A percentile compares a stretch with the other conserved stretches of the same genome.
Evolutionary conservation across 495 filamentous ascomycete species (phyloP).

Genomic region (Penicillium flavigenum): DNA sequence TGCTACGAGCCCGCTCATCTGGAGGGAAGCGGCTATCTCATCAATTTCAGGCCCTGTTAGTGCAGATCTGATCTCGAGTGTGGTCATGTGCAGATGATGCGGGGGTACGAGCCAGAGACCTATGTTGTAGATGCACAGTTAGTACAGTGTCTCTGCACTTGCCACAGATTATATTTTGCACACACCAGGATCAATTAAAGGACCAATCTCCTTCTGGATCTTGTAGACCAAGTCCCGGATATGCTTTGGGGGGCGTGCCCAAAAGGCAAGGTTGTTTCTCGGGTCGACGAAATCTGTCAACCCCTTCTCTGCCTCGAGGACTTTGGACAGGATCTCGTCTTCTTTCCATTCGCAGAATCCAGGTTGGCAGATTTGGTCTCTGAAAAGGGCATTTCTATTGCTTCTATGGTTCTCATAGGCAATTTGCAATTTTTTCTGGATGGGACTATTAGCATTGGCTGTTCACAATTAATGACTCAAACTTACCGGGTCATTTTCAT

Average conservation of each 20-base stretch:
- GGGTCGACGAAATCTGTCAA: slow-evolving; percentile 61
- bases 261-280: slow-evolving; percentile 80
- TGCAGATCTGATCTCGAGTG: slow-evolving; percentile 76
- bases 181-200: slow-evolving; percentile 64
- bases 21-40: slow-evolving; percentile 54
- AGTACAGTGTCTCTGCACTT: not conserved
- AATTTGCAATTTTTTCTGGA: slow-evolving; percentile 65
- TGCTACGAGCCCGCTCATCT: slow-evolving; percentile 40
- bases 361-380: slow-evolving; percentile 60
- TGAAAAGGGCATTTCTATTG: slow-evolving; percentile 70
- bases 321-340: slow-evolving; percentile 70
- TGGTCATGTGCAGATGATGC: slow-evolving; percentile 78
- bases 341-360: slow-evolving; percentile 70
- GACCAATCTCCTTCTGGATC: slow-evolving; percentile 64
- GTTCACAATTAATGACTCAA: not conserved
- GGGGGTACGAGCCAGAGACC: slow-evolving; percentile 83
- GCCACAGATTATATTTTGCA: not conserved
- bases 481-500: slow-evolving; percentile 57
- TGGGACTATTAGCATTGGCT: slow-evolving; percentile 2
- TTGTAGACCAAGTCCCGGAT: slow-evolving; percentile 61
- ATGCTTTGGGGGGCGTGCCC: slow-evolving; percentile 75
- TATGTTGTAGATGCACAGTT: slow-evolving; percentile 29
- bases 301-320: slow-evolving; percentile 41
- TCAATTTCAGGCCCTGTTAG: slow-evolving; percentile 61
- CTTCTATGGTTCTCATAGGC: slow-evolving; percentile 71